Conservation (phyloP, 208 protist genomes). For the Trypanosoma vivax region DNA sequence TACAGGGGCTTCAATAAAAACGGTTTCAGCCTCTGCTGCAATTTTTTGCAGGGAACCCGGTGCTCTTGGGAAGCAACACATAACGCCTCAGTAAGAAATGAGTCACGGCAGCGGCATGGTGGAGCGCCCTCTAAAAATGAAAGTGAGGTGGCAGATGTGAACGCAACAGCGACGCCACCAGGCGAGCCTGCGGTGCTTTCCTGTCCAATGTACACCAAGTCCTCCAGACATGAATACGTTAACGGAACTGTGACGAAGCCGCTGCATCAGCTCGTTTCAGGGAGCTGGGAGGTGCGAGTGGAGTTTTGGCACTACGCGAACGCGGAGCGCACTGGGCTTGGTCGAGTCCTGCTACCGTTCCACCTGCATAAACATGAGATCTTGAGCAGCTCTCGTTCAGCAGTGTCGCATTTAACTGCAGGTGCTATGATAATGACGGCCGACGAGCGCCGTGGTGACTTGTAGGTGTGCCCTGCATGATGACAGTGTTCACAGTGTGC, state of each 20-base stretch:
- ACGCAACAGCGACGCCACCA: not conserved
- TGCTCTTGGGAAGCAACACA: constrained; percentile 12
- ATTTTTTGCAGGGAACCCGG: constrained; percentile 21
- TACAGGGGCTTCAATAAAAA: constrained; percentile 77
- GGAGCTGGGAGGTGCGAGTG: constrained; percentile 41
- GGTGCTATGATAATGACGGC: not conserved
- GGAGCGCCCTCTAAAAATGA: too few relatives aligned
- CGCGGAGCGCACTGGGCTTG: constrained; percentile 29
- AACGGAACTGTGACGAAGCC: constrained; percentile 45
- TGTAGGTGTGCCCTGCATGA: too few relatives aligned
- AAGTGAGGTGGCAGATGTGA: not conserved
- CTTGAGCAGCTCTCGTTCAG: not conserved
- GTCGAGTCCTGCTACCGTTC: constrained; percentile 64
- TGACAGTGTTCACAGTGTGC: too few relatives aligned
- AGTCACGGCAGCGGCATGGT: too few relatives aligned
- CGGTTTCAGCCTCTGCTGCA: constrained; percentile 82
- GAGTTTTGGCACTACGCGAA: constrained; percentile 36
- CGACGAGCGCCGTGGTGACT: too few relatives aligned
- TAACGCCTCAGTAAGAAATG: not conserved
- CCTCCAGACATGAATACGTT: constrained; percentile 8
- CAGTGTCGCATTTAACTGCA: not conserved
- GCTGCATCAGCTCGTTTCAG: constrained; percentile 37
- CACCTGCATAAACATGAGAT: constrained; percentile 22
- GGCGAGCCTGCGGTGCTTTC: constrained; percentile 24
- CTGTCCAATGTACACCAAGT: constrained; percentile 15